These are phyloP conservation scores for Cryptococcus floricola DNA, from an alignment of 1,284 basidiomycete species.

Conservation along the genomic window DNA sequence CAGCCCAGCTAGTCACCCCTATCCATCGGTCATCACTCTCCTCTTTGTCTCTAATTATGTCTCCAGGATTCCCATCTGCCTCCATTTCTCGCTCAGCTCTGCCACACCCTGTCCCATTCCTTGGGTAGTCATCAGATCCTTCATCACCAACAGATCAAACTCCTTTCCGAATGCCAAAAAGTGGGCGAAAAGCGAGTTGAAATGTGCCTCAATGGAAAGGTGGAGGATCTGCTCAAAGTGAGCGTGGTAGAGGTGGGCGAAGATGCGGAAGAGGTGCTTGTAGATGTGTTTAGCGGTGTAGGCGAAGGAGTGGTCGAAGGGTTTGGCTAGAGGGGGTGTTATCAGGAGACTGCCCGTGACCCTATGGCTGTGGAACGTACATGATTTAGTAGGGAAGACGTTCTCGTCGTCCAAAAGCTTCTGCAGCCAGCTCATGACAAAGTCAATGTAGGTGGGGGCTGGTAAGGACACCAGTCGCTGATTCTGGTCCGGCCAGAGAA, in stretches of 20 bases:
- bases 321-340: conserved; percentile 59
- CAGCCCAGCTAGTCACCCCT: not conserved
- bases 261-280: conserved; percentile 91
- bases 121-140: conserved; percentile 57
- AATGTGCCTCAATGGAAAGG: conserved; percentile 90
- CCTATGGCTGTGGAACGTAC: conserved; percentile 50
- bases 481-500: conserved; percentile 96
- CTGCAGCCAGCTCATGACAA: conserved; percentile 98
- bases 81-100: conserved; percentile 84
- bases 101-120: conserved; percentile 58
- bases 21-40: not conserved
- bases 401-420: conserved; percentile 88
- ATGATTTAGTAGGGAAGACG: conserved; percentile 92
- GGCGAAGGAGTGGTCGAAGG: conserved; percentile 85
- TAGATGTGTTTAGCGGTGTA: conserved; percentile 94
- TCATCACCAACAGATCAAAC: conserved; percentile 86
- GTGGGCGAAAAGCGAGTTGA: conserved; percentile 97
- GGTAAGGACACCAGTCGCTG: conserved; percentile 89
- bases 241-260: conserved; percentile 95
- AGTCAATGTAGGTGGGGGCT: conserved; percentile 96
- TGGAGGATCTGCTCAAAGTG: conserved; percentile 90
- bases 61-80: conserved; percentile 70
- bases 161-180: conserved; percentile 80
- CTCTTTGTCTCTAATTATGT: conserved; percentile 12
- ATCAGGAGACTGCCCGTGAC: not conserved